A percentile compares a stretch with the other conserved stretches of the same genome.
Evolutionary conservation across 2,329 filamentous ascomycete species (phyloP).

Genomic region (Chaetomium globosum): DNA sequence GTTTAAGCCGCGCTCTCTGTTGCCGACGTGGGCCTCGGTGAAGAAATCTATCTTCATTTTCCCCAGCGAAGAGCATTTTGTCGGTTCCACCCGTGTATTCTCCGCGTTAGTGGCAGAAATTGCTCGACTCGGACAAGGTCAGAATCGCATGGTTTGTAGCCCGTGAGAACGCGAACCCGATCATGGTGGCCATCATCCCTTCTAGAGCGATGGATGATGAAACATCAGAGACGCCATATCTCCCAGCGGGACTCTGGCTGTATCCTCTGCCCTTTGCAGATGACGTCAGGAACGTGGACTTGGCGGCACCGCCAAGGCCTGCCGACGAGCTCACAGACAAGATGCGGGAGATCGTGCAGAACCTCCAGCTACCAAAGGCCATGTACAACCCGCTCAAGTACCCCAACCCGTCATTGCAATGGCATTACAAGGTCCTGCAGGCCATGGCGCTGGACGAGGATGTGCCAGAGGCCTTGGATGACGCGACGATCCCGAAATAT

Average conservation of each 20-base stretch:
- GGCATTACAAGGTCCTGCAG: conserved; percentile 95
- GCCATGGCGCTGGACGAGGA: conserved; percentile 90
- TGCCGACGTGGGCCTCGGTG: conserved; percentile 82
- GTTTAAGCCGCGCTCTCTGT: conserved; percentile 77
- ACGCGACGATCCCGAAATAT: conserved; percentile 82
- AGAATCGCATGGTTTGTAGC: conserved; percentile 89
- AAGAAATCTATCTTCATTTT: conserved; percentile 92
- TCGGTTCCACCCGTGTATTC: conserved; percentile 92
- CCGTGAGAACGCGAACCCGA: conserved; percentile 76
- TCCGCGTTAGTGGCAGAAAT: conserved; percentile 85
- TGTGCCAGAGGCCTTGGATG: conserved; percentile 70
- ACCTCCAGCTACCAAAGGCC: conserved; percentile 84
- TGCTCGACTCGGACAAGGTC: conserved; percentile 77
- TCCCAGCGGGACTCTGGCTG: conserved; percentile 86
- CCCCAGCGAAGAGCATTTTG: conserved; percentile 83
- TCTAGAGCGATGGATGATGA: conserved; percentile 68
- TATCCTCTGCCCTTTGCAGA: conserved; percentile 87
- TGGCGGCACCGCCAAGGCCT: conserved; percentile 53
- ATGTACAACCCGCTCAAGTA: conserved; percentile 84
- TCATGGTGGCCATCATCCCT: conserved; percentile 79
- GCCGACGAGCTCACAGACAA: conserved; percentile 74
- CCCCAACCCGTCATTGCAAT: conserved; percentile 89
- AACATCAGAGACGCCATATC: conserved; percentile 65
- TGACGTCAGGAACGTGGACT: conserved; percentile 76
- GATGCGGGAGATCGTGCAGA: conserved; percentile 82